A percentile compares a stretch with the other conserved stretches of the same genome.
Evolutionary conservation across 345 rosid genomes (phyloP).

Genomic region (Boechera stricta): DNA sequence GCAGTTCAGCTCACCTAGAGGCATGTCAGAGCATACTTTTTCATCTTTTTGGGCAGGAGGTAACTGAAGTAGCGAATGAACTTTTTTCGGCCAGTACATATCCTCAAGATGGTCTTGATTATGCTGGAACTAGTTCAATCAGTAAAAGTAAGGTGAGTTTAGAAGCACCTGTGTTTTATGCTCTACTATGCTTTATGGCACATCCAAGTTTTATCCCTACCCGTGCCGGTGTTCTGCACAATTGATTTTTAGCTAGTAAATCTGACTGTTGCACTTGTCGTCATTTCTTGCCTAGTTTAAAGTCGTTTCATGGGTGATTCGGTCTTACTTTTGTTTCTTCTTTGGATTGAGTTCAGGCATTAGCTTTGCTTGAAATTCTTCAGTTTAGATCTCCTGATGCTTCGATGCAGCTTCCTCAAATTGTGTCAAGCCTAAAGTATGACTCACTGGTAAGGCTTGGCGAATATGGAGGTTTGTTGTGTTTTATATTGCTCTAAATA

Average conservation of each 20-base stretch:
- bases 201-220: constrained; percentile 20
- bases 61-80: constrained; percentile 53
- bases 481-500: constrained; percentile 20
- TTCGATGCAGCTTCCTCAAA: constrained; percentile 68
- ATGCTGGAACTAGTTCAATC: constrained; percentile 60
- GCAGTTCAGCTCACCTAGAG: constrained; percentile 67
- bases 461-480: constrained; percentile 7
- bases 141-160: constrained; percentile 77
- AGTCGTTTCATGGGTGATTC: constrained; percentile 26
- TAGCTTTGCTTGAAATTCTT: constrained; percentile 83
- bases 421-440: constrained; percentile 65
- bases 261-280: constrained; percentile 8
- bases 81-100: constrained; percentile 45
- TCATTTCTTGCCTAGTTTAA: constrained; percentile 21
- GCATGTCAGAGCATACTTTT: constrained; percentile 73
- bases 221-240: constrained; percentile 9
- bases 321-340: constrained; percentile 28
- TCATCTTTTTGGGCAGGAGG: constrained; percentile 79
- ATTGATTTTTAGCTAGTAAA: background rate
- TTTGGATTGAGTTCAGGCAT: constrained; percentile 58
- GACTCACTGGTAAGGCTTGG: constrained; percentile 65
- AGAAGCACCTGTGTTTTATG: constrained; percentile 26
- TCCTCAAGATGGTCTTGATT: constrained; percentile 53
- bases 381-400: constrained; percentile 90
- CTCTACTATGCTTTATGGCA: constrained; percentile 47